Evolutionary conservation across 495 filamentous ascomycete genomes (phyloP).

Genomic region (Durotheca rogersii): DNA sequence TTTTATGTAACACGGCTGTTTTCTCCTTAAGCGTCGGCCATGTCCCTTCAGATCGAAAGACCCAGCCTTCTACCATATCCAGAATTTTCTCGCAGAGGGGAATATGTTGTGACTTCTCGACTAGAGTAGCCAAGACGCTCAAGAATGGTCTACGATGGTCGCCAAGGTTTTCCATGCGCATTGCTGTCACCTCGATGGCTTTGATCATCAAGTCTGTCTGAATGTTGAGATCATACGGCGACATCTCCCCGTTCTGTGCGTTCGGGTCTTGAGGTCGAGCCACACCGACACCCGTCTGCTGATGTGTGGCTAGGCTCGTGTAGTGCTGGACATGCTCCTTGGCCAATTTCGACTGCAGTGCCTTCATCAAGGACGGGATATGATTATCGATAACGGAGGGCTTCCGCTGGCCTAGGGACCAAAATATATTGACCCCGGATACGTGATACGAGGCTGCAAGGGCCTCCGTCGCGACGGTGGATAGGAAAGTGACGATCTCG

Average conservation of each 20-base stretch:
- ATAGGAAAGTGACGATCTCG: conserved; percentile 80
- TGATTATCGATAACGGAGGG: conserved; percentile 86
- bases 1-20: conserved; percentile 93
- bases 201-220: conserved; percentile 88
- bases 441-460: conserved; percentile 77
- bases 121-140: conserved; percentile 87
- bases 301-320: conserved; percentile 50
- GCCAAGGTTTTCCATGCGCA: conserved; percentile 89
- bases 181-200: conserved; percentile 85
- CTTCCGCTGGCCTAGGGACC: conserved; percentile 81
- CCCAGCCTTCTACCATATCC: conserved; percentile 91
- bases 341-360: conserved; percentile 85
- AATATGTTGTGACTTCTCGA: conserved; percentile 87
- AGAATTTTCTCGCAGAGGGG: conserved; percentile 87
- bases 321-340: conserved; percentile 88
- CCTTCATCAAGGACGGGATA: conserved; percentile 85
- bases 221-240: conserved; percentile 76
- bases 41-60: conserved; percentile 87
- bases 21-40: conserved; percentile 98
- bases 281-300: conserved; percentile 41
- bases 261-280: conserved; percentile 48
- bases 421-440: conserved; percentile 85
- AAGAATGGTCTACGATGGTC: conserved; percentile 91
- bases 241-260: conserved; percentile 58
- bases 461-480: conserved; percentile 76